Evolutionary conservation across 1,139 yeast genomes (phyloP), one percentile per base, ranked within the genome.

Genomic region (Scheffersomyces segobiensis): DNA sequence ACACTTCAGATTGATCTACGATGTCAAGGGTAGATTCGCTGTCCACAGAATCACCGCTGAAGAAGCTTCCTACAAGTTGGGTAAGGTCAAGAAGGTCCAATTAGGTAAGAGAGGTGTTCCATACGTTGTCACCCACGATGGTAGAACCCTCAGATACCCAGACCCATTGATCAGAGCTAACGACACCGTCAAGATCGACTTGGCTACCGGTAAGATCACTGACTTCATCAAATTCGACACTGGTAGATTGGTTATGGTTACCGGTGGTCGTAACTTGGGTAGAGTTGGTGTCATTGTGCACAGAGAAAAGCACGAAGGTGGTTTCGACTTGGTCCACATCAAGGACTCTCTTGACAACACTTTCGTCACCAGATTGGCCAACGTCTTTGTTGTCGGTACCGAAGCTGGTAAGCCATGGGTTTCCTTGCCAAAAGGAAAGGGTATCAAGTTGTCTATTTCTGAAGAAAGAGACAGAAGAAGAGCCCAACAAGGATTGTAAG

Each of bases 191-290:
- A 93, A 93, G 88, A 85, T 93, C 77, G 97, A 93, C 83, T 86
- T 93, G 78, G 97, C 95, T 71, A 82, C 97, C 70, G 98, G 98
- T 81, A 93, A 93, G 87, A 88, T 92, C 77, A 81, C 90, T 65
- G 96, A 92, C 71, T 91, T 82, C 85, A 87, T 93, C 84, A 91
- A 92, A 84, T 93, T 93, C 79, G 98, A 92, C 80, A 87, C 95
- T 74, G 98, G 98, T 82, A 91, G 87, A 83, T 86, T 92, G 78
- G 97, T 89, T 71, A 93, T 93, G 96, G 96, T 91, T 80, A 93
- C 98, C 70, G 98, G 98, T 86, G 98, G 98, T 85, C 95, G 97
- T 85, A 93, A 92, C 90, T 88, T 93, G 96, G 99, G 99, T 80
- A 91, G 99, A 85, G 93, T 93, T 79, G 99, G 99, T 89, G 93